phyloP scores from a whole-genome alignment of 176 grass and related monocot genomes.

The Musa itinerans region DNA sequence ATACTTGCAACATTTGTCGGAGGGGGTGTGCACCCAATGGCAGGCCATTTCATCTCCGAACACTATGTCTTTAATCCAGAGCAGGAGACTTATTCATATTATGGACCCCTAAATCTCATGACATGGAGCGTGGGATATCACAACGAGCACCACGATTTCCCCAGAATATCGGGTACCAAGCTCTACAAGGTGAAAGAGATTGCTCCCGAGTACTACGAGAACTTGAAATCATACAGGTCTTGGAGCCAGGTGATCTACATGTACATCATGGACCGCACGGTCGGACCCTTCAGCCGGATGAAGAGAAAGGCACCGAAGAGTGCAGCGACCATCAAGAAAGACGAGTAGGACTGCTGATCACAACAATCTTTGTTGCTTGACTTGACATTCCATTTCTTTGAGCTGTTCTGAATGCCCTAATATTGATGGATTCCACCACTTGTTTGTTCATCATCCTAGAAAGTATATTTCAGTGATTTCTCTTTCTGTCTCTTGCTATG shows the following conservation, averaged over 20 bases:
- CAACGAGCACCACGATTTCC: conserved; percentile 98
- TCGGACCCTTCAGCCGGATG: conserved; percentile 85
- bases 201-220: conserved; percentile 69
- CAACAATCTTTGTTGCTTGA: neutral
- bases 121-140: conserved; percentile 90
- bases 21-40: conserved; percentile 96
- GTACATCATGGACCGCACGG: conserved; percentile 79
- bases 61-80: conserved; percentile 77
- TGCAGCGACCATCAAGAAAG: conserved; percentile 32
- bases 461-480: neutral
- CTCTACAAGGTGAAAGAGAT: conserved; percentile 88
- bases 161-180: conserved; percentile 65
- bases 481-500: neutral
- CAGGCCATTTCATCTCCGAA: conserved; percentile 91
- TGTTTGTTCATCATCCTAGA: neutral
- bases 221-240: conserved; percentile 54
- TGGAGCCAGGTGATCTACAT: conserved; percentile 99
- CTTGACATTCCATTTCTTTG: neutral
- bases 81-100: conserved; percentile 94
- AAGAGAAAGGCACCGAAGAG: conserved; percentile 53
- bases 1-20: conserved; percentile 77
- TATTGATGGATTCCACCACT: neutral
- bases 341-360: conserved; percentile 26
- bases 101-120: conserved; percentile 88
- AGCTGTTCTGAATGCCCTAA: neutral